Evolutionary conservation across 345 rosid genomes (phyloP).

Genomic region (Populus euphratica): DNA sequence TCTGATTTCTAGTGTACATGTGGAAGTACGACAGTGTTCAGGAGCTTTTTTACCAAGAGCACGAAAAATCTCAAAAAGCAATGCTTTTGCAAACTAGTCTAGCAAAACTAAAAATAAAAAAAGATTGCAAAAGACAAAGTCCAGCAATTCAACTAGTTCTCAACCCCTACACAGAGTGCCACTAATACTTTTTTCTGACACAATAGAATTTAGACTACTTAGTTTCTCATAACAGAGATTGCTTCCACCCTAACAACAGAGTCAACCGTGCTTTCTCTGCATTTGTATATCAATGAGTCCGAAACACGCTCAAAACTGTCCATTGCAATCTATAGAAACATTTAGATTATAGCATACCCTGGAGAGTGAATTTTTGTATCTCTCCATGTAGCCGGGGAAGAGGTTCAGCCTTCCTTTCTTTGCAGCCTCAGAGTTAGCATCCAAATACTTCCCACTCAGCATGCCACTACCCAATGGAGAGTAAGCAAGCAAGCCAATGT

Average conservation of each 20-base stretch:
- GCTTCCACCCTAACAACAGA: background rate
- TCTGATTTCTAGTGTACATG: background rate
- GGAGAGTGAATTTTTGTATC: conserved; percentile 62
- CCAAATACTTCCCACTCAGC: conserved; percentile 72
- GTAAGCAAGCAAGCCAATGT: conserved; percentile 77
- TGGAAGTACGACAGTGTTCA: background rate
- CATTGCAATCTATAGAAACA: background rate
- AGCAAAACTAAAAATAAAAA: background rate
- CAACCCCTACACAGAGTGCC: background rate
- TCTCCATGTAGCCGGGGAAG: conserved; percentile 86
- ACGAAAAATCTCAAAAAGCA: background rate
- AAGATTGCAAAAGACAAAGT: background rate
- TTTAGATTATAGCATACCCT: conserved; percentile 43
- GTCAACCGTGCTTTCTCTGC: background rate
- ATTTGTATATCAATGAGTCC: background rate
- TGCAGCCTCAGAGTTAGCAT: conserved; percentile 52
- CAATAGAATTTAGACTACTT: background rate
- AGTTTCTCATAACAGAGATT: background rate
- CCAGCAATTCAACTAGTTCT: background rate
- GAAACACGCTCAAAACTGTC: background rate
- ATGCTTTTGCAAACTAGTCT: background rate
- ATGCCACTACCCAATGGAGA: conserved; percentile 81
- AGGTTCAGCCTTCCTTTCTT: conserved; percentile 71
- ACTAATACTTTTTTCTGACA: background rate
- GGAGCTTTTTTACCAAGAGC: background rate